Conservation (phyloP, 305 asterid genomes). For the Ilex paraguariensis region DNA sequence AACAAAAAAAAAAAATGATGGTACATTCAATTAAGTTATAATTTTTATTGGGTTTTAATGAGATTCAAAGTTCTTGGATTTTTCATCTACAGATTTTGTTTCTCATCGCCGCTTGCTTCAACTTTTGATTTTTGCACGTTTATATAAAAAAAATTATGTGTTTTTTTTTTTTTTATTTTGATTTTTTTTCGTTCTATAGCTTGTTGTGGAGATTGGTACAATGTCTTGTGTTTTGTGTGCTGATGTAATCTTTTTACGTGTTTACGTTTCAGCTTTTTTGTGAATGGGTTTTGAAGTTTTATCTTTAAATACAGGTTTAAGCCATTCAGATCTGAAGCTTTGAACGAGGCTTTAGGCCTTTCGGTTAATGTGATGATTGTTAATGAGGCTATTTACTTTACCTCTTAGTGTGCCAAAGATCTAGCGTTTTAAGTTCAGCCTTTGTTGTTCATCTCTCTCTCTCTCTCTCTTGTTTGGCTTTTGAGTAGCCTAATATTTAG, state of each 20-base stretch:
- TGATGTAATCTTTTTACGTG: constrained; percentile 1
- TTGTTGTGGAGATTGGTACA: not conserved
- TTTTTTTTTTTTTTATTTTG: too few species aligned
- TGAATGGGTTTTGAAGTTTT: constrained; percentile 4
- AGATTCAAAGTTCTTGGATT: too few species aligned
- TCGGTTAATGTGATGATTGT: constrained; percentile 6
- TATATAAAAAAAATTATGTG: too few species aligned
- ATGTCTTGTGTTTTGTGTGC: constrained; percentile 1
- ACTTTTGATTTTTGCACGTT: too few species aligned
- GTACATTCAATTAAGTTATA: not conserved
- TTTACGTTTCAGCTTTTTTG: not conserved
- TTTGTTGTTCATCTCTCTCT: not conserved
- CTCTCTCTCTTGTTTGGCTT: not conserved
- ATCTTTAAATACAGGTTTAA: constrained; percentile 15
- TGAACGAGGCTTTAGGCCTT: constrained; percentile 10
- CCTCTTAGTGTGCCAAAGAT: constrained; percentile 3
- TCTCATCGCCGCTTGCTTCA: too few species aligned
- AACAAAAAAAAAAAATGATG: too few species aligned
- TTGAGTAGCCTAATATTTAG: too few species aligned
- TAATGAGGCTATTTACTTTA: constrained; percentile 8
- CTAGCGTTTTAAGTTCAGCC: constrained; percentile 8
- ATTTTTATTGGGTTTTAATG: too few species aligned
- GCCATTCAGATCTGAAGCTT: constrained; percentile 30
- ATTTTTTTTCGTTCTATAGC: too few species aligned
- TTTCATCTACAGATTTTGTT: too few species aligned